These are phyloP conservation scores for Neurospora sp. DNA, from an alignment of 495 filamentous ascomycete genomes.

Conservation along the genomic window DNA sequence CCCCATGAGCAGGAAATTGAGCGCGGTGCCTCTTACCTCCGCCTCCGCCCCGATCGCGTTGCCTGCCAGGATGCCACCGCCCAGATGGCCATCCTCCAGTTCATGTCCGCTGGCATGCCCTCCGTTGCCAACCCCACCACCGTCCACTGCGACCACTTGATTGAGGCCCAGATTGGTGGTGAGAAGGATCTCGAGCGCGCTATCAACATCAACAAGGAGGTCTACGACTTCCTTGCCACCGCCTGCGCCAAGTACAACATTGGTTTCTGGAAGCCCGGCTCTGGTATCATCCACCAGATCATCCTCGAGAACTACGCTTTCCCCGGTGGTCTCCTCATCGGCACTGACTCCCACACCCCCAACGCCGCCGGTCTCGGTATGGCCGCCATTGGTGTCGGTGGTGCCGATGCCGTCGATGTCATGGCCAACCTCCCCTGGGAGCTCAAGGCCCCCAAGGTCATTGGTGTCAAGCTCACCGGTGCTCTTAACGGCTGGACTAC, in stretches of 20 bases:
- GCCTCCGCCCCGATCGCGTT: conserved; percentile 91
- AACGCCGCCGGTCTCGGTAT: conserved; percentile 97
- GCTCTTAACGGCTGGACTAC: conserved; percentile 86
- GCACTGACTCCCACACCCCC: conserved; percentile 97
- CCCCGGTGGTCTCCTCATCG: conserved; percentile 95
- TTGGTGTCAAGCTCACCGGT: conserved; percentile 91
- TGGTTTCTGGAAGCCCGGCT: conserved; percentile 98
- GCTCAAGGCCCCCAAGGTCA: conserved; percentile 93
- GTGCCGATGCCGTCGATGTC: conserved; percentile 97
- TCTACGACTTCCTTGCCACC: conserved; percentile 93
- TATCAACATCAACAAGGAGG: conserved; percentile 95
- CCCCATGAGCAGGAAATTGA: conserved; percentile 93
- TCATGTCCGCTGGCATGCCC: conserved; percentile 97
- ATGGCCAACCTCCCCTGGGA: conserved; percentile 99
- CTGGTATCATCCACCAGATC: conserved; percentile 99
- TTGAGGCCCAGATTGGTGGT: conserved; percentile 93
- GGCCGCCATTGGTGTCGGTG: conserved; percentile 94
- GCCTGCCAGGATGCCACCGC: conserved; percentile 99
- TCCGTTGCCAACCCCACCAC: conserved; percentile 90
- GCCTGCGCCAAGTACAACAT: conserved; percentile 99
- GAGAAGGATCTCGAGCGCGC: conserved; percentile 90
- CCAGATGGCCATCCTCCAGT: conserved; percentile 99
- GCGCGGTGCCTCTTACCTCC: conserved; percentile 90
- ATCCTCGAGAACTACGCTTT: conserved; percentile 96
- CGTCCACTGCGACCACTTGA: conserved; percentile 98